These are phyloP conservation scores for Euphorbia tirucalli DNA, from an alignment of 345 rosid species.

Conservation along the genomic window DNA sequence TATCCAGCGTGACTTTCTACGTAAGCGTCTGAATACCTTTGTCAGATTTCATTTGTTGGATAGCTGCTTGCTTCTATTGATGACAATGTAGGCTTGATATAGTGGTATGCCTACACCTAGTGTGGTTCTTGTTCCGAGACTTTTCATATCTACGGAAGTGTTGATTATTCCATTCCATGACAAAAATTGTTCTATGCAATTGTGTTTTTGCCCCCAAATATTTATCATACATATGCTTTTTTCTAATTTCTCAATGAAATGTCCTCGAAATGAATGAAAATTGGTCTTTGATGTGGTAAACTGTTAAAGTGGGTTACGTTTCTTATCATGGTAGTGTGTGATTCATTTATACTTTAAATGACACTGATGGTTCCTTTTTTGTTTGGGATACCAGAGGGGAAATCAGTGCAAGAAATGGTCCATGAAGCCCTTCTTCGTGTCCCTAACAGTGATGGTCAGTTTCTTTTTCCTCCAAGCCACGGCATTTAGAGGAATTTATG, in stretches of 20 bases:
- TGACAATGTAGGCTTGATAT: conserved; percentile 7
- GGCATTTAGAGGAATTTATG: not conserved
- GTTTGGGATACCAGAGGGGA: conserved; percentile 68
- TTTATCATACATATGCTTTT: not conserved
- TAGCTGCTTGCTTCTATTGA: conserved; percentile 13
- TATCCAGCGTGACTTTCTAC: conserved; percentile 98
- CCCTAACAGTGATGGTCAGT: conserved; percentile 76
- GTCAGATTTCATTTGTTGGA: conserved; percentile 11
- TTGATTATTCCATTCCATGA: not conserved
- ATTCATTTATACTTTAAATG: conserved; percentile 7
- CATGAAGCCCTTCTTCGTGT: conserved; percentile 84
- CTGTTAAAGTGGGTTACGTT: conserved; percentile 3
- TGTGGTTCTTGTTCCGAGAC: not conserved
- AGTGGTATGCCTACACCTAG: not conserved
- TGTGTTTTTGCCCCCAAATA: not conserved
- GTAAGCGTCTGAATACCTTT: conserved; percentile 47
- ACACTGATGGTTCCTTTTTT: conserved; percentile 11
- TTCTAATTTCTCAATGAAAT: not conserved
- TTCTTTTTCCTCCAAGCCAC: not conserved
- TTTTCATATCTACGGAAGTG: not conserved
- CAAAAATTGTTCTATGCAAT: not conserved
- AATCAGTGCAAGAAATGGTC: conserved; percentile 96
- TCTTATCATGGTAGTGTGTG: conserved; percentile 3
- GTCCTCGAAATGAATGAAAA: conserved; percentile 2
- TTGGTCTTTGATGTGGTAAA: conserved; percentile 7